Percentiles rank a stretch among this genome's conserved stretches.
Conservation (phyloP, 139 green algal species). For the Deuterostichococcus epilithicus region DNA sequence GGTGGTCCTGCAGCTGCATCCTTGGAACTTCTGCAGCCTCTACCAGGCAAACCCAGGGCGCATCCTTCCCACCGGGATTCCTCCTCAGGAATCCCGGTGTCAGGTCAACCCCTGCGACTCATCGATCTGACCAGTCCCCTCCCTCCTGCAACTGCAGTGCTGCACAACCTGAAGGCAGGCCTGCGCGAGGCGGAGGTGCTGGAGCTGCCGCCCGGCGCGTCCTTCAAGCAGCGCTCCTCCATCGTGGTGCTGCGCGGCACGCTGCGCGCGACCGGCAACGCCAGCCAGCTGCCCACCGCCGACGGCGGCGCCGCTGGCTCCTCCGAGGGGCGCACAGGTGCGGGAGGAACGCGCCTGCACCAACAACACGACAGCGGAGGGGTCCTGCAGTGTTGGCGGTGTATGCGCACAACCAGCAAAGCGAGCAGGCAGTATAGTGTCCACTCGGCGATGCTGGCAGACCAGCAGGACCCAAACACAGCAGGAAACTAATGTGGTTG, state of each 20-base stretch:
- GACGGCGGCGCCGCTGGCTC: too few relatives aligned
- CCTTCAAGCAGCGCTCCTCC: conserved; percentile 16
- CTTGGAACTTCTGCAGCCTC: too few relatives aligned
- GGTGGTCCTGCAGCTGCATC: too few relatives aligned
- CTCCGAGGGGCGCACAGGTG: background rate
- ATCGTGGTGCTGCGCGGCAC: conserved; percentile 34
- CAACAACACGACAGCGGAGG: background rate
- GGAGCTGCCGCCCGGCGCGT: conserved; percentile 14
- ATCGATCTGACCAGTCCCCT: too few relatives aligned
- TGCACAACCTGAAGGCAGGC: conserved; percentile 21
- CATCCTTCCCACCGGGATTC: too few relatives aligned
- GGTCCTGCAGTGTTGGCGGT: background rate
- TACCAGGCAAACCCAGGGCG: too few relatives aligned
- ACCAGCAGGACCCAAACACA: background rate
- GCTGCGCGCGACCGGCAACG: conserved; percentile 8
- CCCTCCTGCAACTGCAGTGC: conserved; percentile 8
- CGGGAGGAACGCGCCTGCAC: background rate
- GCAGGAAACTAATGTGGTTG: background rate
- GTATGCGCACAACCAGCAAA: too few relatives aligned
- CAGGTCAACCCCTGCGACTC: too few relatives aligned
- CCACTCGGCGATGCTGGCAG: too few relatives aligned
- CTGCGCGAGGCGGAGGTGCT: conserved; percentile 32
- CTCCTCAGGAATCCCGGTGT: too few relatives aligned
- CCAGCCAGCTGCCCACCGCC: background rate
- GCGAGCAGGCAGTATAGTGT: too few relatives aligned